Conservation (phyloP, 1,139 yeast genomes). For the Yamadazyma songkhlaensis region DNA sequence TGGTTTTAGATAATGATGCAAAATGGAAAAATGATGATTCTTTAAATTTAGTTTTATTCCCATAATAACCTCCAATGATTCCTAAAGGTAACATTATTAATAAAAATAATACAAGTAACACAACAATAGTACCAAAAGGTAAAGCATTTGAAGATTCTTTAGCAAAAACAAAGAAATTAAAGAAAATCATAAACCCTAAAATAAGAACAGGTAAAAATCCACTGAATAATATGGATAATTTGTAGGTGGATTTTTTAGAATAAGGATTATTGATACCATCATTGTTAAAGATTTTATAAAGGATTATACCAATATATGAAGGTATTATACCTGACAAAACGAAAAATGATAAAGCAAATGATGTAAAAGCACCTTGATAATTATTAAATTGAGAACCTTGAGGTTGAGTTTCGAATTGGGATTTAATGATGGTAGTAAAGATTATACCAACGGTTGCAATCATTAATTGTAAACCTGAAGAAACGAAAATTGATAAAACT, state of each 20-base stretch:
- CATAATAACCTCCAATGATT: conserved; percentile 64
- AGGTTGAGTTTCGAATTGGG: conserved; percentile 25
- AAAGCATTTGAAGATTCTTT: conserved; percentile 73
- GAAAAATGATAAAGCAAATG: conserved; percentile 59
- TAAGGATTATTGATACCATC: conserved; percentile 27
- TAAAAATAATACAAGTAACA: conserved; percentile 55
- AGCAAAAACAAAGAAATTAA: conserved; percentile 75
- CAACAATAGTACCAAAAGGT: conserved; percentile 72
- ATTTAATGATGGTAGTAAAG: conserved; percentile 52
- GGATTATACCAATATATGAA: conserved; percentile 65
- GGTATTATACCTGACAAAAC: conserved; percentile 71
- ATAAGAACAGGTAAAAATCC: conserved; percentile 61
- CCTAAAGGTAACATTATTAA: conserved; percentile 73
- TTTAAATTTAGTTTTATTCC: conserved; percentile 38
- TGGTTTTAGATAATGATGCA: conserved; percentile 6
- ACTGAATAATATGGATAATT: conserved; percentile 52
- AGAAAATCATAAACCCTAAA: conserved; percentile 48
- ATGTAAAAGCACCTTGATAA: conserved; percentile 59
- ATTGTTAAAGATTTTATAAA: conserved; percentile 53
- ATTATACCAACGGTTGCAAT: conserved; percentile 64
- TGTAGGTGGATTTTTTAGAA: conserved; percentile 12
- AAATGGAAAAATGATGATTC: conserved; percentile 12
- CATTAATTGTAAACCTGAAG: conserved; percentile 72
- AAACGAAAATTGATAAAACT: conserved; percentile 54
- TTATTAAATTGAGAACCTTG: conserved; percentile 40